Base-by-base conservation (phyloP, 2,329 filamentous ascomycete species). In the Penicillium sp. region DNA sequence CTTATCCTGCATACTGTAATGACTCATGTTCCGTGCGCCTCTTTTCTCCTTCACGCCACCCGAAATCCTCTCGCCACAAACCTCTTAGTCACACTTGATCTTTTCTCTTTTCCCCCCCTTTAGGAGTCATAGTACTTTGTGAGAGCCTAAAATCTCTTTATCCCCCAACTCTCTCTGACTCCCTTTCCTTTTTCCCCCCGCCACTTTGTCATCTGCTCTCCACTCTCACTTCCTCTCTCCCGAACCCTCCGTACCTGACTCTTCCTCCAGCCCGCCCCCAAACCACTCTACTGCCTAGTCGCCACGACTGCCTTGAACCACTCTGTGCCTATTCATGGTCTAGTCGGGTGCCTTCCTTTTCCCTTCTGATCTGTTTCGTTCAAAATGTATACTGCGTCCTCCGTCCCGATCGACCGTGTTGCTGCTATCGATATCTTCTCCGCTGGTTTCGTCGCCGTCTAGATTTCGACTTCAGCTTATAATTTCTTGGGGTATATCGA, bases 301-400 rank as follows among this genome's bases (percentile, higher is more conserved):
- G 26, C 56, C 56, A 54, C 61, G 54, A 48, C 68, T 70, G 64
- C 67, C 66, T 71, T 49, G 63, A 65, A 69, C 33, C n/a, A 37
- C 29, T 37, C n/a, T 9, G 67, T 71, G 70, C 67, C 67, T 72
- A 67, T 65, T 61, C 59, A 62, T 66, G 65, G 44, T 54, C 29
- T 54, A 40, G 66, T 64, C 67, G 63, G 64, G 67, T 67, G 59
- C 59, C 57, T 62, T 60, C 51, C 22, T 37, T 49, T 26, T 54
- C 44, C 55, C 54, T 51, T 56, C 35, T 41, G 53, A 55, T 54
- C 49, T 57, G 41, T 51, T 31, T 27, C 15, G 60, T 62, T 65
- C 72, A 75, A 74, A 68, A 75, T 75, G 73, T 75, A 74, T 74
- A 67, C 68, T 73, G 69, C 54, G 56, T 64, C 65, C 59, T 57